These are phyloP conservation scores for Cutaneotrichosporon sp. DNA, from an alignment of 1,284 basidiomycete species.

Conservation along the genomic window DNA sequence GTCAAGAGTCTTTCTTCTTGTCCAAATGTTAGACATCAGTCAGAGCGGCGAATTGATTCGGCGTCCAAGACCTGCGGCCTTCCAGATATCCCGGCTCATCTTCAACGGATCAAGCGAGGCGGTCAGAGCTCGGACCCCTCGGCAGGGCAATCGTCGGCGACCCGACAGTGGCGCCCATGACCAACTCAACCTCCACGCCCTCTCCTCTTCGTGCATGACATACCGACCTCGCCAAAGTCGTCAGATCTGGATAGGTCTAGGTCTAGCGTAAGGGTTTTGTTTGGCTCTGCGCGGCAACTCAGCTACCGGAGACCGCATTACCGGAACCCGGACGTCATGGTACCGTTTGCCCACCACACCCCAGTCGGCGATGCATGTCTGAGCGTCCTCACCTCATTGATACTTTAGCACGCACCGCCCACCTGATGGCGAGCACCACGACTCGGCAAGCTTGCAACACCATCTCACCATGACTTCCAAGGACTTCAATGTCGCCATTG, in stretches of 20 bases:
- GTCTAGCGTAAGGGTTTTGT: neutral
- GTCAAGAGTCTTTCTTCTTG: neutral
- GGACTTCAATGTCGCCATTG: conserved; percentile 21
- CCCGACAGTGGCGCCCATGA: no score
- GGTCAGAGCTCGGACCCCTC: no score
- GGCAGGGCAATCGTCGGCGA: no score
- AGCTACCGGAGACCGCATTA: neutral
- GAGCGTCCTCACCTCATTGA: no score
- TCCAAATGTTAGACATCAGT: neutral
- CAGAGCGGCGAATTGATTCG: neutral
- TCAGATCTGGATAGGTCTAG: neutral
- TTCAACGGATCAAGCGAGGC: no score
- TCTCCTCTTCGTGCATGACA: no score
- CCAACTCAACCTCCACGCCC: no score
- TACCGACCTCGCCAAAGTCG: no score
- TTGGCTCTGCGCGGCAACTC: neutral
- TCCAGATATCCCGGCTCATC: no score
- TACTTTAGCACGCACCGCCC: no score
- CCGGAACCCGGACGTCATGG: neutral
- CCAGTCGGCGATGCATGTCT: no score
- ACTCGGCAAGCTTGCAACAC: neutral
- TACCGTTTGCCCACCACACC: neutral
- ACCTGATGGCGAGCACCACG: neutral
- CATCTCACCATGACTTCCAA: conserved; percentile 2
- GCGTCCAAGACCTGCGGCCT: no score